Percentiles rank a stretch among this genome's conserved stretches.
Conservation (phyloP, 2,329 filamentous ascomycete species). For the Didymella arachidicola region DNA sequence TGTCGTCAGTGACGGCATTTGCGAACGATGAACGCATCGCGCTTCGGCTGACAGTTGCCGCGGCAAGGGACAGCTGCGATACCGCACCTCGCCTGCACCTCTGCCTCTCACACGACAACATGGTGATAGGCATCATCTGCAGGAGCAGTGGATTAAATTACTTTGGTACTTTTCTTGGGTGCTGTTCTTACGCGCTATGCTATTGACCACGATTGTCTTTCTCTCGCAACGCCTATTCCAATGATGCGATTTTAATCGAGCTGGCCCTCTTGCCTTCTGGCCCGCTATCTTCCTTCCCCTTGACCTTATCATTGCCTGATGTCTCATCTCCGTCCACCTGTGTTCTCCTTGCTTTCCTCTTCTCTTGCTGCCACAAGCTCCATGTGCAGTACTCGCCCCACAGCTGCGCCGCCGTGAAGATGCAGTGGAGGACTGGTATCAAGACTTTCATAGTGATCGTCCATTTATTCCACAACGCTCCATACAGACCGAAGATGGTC, state of each 20-base stretch:
- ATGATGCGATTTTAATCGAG: not conserved
- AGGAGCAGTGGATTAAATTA: not conserved
- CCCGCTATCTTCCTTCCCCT: not conserved
- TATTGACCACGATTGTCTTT: not conserved
- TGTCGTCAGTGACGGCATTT: constrained; percentile 18
- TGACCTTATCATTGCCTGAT: not conserved
- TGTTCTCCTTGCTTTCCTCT: not conserved
- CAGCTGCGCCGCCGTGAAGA: constrained; percentile 19
- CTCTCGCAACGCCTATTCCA: not conserved
- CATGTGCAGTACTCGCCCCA: constrained; percentile 21
- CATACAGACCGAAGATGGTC: constrained; percentile 15
- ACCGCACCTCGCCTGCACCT: not conserved
- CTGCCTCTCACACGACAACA: not conserved
- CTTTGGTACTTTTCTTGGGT: not conserved
- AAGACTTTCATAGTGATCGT: constrained; percentile 19
- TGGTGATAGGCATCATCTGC: not conserved
- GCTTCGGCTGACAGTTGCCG: constrained; percentile 5
- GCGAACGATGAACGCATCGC: constrained; percentile 8
- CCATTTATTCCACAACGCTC: constrained; percentile 12
- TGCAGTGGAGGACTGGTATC: constrained; percentile 15
- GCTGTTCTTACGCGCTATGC: not conserved
- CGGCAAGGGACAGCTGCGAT: constrained; percentile 5
- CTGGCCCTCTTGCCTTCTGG: not conserved
- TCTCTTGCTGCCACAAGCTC: constrained; percentile 18
- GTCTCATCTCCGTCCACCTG: not conserved